phyloP scores from a whole-genome alignment of 2,329 filamentous ascomycete species.

The Xylariales sp. region DNA sequence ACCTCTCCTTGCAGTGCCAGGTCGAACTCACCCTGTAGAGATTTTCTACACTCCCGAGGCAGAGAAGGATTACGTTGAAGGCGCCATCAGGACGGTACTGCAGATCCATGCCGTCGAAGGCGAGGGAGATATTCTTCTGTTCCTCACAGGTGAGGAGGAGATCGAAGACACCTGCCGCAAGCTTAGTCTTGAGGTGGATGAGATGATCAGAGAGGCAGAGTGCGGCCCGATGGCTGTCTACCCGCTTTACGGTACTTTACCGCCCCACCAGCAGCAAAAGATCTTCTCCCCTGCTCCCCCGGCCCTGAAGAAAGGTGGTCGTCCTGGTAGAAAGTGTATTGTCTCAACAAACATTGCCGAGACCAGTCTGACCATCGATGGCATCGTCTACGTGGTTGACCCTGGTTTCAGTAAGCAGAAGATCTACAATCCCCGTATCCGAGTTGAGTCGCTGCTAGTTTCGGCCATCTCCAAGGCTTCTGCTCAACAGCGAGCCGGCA shows the following conservation, averaged over 20 bases:
- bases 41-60: slow-evolving; percentile 98
- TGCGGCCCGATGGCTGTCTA: slow-evolving; percentile 87
- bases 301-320: slow-evolving; percentile 67
- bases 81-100: slow-evolving; percentile 86
- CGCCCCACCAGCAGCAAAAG: slow-evolving; percentile 86
- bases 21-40: slow-evolving; percentile 92
- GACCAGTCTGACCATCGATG: slow-evolving; percentile 95
- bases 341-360: slow-evolving; percentile 97
- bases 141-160: slow-evolving; percentile 96
- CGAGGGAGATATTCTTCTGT: slow-evolving; percentile 89
- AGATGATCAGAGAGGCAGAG: slow-evolving; percentile 86
- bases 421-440: slow-evolving; percentile 94
- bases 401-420: slow-evolving; percentile 99
- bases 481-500: slow-evolving; percentile 94
- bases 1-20: slow-evolving; percentile 87
- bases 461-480: slow-evolving; percentile 98
- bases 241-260: slow-evolving; percentile 88
- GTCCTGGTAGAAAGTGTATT: slow-evolving; percentile 89
- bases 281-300: slow-evolving; percentile 89
- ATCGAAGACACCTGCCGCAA: slow-evolving; percentile 96
- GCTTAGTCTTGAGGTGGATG: slow-evolving; percentile 84
- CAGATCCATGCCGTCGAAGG: slow-evolving; percentile 93
- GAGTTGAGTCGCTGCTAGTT: slow-evolving; percentile 94
- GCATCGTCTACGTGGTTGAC: slow-evolving; percentile 99
- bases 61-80: slow-evolving; percentile 94